phyloP scores from a whole-genome alignment of 2,329 filamentous ascomycete genomes.

The Exophiala phaeomuriformis region DNA sequence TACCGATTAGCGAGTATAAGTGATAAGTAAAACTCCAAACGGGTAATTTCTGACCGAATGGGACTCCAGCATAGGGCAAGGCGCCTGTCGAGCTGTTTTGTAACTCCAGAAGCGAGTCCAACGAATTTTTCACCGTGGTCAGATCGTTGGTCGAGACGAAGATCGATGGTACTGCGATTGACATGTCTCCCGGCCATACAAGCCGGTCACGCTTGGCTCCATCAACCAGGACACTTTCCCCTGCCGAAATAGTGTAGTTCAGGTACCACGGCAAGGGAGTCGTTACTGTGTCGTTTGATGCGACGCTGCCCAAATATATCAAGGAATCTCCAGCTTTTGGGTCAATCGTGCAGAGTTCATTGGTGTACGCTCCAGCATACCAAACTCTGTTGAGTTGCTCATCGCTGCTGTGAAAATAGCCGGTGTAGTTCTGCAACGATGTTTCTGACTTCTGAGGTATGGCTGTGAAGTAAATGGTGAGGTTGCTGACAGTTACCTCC shows the following conservation, averaged over 20 bases:
- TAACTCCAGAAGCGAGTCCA: slow-evolving; percentile 28
- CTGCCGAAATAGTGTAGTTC: slow-evolving; percentile 21
- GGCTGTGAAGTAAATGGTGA: slow-evolving; percentile 41
- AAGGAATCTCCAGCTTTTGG: slow-evolving; percentile 27
- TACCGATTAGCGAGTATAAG: slow-evolving; percentile 42
- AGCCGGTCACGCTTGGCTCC: slow-evolving; percentile 38
- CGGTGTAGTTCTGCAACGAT: slow-evolving; percentile 44
- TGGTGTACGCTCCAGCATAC: slow-evolving; percentile 50
- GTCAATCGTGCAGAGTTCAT: slow-evolving; percentile 32
- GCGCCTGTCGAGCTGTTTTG: slow-evolving; percentile 14
- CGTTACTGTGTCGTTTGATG: slow-evolving; percentile 1
- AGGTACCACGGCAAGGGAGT: slow-evolving; percentile 12
- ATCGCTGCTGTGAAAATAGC: slow-evolving; percentile 46
- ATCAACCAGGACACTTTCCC: slow-evolving; percentile 34
- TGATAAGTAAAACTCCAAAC: slow-evolving; percentile 50
- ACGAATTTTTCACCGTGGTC: slow-evolving; percentile 42
- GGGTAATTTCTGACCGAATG: slow-evolving; percentile 30
- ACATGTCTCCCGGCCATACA: slow-evolving; percentile 57
- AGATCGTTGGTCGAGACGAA: slow-evolving; percentile 51
- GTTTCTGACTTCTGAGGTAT: slow-evolving; percentile 21
- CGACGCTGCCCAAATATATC: slow-evolving; percentile 8
- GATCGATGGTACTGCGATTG: slow-evolving; percentile 49
- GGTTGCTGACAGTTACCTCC: slow-evolving; percentile 33
- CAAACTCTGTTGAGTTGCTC: slow-evolving; percentile 49
- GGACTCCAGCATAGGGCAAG: slow-evolving; percentile 47